Evolutionary conservation across 768 basidiomycete genomes (phyloP).

Genomic region (Hygrocybe punicea): DNA sequence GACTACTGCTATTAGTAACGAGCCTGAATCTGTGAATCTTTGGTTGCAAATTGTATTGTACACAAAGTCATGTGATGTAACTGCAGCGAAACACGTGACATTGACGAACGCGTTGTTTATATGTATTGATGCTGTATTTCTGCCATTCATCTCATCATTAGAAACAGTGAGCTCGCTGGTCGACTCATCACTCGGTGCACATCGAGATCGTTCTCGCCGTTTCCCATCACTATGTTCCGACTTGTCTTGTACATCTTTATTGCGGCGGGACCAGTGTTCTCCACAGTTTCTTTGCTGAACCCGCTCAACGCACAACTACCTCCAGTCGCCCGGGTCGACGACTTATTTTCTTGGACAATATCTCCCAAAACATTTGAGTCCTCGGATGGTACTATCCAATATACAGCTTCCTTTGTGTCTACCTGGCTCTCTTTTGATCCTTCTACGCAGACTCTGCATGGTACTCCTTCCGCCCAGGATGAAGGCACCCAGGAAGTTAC

Average conservation of each 20-base stretch:
- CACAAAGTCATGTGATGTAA: not conserved
- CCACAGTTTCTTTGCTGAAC: constrained; percentile 51
- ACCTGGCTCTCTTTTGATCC: constrained; percentile 76
- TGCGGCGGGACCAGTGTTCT: constrained; percentile 36
- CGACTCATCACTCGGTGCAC: constrained; percentile 45
- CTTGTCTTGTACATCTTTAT: constrained; percentile 53
- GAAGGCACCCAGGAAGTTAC: constrained; percentile 60
- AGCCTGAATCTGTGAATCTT: too few species aligned
- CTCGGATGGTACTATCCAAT: constrained; percentile 41
- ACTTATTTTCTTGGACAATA: constrained; percentile 68
- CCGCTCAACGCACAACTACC: constrained; percentile 74
- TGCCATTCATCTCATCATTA: constrained; percentile 1
- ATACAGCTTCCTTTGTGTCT: constrained; percentile 59
- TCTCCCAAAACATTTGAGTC: constrained; percentile 63
- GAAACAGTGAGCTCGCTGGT: constrained; percentile 52
- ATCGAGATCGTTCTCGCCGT: constrained; percentile 44
- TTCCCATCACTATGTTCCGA: constrained; percentile 60
- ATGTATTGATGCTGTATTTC: not conserved
- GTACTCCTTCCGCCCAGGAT: constrained; percentile 62
- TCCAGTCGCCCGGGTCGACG: constrained; percentile 63
- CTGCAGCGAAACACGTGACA: too few species aligned
- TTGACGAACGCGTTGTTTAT: constrained; percentile 31
- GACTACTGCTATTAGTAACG: too few species aligned
- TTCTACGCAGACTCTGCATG: constrained; percentile 55
- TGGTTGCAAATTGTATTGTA: too few species aligned